Percentiles rank a stretch among this genome's conserved stretches.
Conservation (phyloP, 139 green algal species). For the Picochlorum sp. region DNA sequence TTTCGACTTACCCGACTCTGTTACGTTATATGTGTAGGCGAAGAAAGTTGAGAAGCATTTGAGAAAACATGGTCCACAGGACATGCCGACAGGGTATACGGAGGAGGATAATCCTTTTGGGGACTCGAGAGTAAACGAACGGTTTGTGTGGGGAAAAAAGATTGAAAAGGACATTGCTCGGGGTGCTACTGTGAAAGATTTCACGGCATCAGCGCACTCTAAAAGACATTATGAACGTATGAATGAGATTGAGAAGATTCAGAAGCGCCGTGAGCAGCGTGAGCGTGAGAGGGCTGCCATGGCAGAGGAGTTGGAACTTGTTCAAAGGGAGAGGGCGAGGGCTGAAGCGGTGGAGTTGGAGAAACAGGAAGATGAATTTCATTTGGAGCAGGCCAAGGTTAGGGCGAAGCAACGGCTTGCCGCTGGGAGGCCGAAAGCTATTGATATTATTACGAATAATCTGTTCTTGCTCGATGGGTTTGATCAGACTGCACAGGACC, state of each 20-base stretch:
- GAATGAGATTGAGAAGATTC: slow-evolving; percentile 87
- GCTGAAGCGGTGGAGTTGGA: slow-evolving; percentile 72
- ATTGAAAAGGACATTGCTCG: slow-evolving; percentile 68
- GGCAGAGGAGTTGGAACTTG: slow-evolving; percentile 78
- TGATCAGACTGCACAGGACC: slow-evolving; percentile 36
- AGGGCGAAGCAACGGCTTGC: slow-evolving; percentile 40
- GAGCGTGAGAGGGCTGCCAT: slow-evolving; percentile 67
- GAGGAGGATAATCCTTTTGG: slow-evolving; percentile 70
- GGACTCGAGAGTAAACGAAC: slow-evolving; percentile 49
- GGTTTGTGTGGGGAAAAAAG: slow-evolving; percentile 95
- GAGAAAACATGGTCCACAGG: slow-evolving; percentile 39
- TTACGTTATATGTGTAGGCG: slow-evolving; percentile 23
- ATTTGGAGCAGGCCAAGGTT: slow-evolving; percentile 42
- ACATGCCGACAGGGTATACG: slow-evolving; percentile 45
- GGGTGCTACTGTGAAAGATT: slow-evolving; percentile 50
- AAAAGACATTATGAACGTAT: slow-evolving; percentile 44
- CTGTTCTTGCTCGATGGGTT: slow-evolving; percentile 44
- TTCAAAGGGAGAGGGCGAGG: slow-evolving; percentile 57
- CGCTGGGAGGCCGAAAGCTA: slow-evolving; percentile 38
- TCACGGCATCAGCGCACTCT: slow-evolving; percentile 50
- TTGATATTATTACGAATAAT: slow-evolving; percentile 58
- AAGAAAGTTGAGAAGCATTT: slow-evolving; percentile 50
- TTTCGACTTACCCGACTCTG: not conserved
- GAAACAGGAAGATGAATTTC: slow-evolving; percentile 71
- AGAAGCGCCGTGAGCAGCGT: slow-evolving; percentile 72